Base-by-base conservation (phyloP, 1,139 yeast species). In the Blastobotrys serpentis region DNA sequence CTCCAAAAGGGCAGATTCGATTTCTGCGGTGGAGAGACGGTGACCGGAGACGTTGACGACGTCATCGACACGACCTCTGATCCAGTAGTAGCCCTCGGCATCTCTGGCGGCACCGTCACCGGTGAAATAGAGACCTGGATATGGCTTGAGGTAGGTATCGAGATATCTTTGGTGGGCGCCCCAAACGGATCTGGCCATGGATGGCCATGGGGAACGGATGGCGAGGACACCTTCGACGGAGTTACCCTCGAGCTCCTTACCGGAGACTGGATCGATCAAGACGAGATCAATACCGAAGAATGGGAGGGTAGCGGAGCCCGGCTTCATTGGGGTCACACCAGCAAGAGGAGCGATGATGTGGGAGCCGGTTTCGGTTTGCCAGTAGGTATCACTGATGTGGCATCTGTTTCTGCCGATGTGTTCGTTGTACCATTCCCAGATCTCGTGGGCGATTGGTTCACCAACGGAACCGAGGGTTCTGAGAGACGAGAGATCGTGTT, bases 41-140 rank as follows among this genome's bases (percentile, higher is more conserved):
- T 92, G 98, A 59, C 98, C 98, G 49, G 95, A 85, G 46, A 92
- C 98, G 67, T 92, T 92, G 60, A 92, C 98, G 55, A 92, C 98
- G 65, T 92, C 98, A 70, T 92, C 98, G 59, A 92, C 98, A 74
- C 98, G 86, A 61, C 98, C 98, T 70, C 96, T 81, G 65, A 92
- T 90, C 96, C 98, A 92, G 76, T 89, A 88, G 78, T 84, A 90
- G 46, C 98, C 98, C 65, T 92, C 98, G 63, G 85, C 83, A 69
- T 92, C 98, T 71, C 98, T 82, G 51, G 95, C 98, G 46, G 97
- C 98, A 71, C 98, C 98, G 69, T 92, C 98, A 65, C 98, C 98
- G 18, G 98, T 90, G 77, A 92, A 92, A 75, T 92, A 92, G 74
- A 78, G 84, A 50, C 97, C 97, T 54, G 96, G 95, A 76, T 92